Base-by-base conservation (phyloP, 192 early-diverging fungal genomes). In the Pilaira anomala region DNA sequence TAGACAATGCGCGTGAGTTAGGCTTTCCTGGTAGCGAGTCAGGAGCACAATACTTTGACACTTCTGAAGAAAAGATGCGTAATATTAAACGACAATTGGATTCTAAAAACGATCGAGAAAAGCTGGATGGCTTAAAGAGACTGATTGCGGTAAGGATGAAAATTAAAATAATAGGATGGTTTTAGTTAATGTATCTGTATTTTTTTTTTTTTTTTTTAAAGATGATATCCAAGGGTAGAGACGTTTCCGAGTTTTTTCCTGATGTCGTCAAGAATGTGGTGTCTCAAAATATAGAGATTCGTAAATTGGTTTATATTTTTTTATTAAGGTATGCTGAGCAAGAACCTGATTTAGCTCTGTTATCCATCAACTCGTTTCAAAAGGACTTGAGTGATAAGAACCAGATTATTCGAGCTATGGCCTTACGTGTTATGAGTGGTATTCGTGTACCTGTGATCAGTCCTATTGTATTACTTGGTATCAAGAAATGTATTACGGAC, bases 191-290 rank as follows among this genome's bases (percentile, higher is more conserved):
- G 5, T 7, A 40, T 22, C 14, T 57, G 26, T 14, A 19, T 60
- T 41, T 63, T 9, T 21, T n/a, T 6, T 40, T 13, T 21, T 66
- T 7, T 39, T 41, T 26, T 30, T 40, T 65, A 21, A 72, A 91
- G 86, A 86, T 93, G 77, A 91, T 97, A 30, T 92, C 91, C 18
- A 93, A 92, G 76, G 94, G 94, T 19, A 83, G 87, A 19, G 88
- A 96, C 72, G 93, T 94, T 14, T 91, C 91, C 8, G 87, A 89
- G 73, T 93, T 91, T 74, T 98, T 93, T 66, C 86, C 91, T 30
- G 90, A 93, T 63, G 96, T 99, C 14, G 95, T 99, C 59, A 99
- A 98, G 75, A 98, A 97, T 73, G 97, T 99, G 0, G 94, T 93
- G 0, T 91, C 94, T 9, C 81, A 80, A 7, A 93, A 90, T 56